Base-by-base conservation (phyloP, 164 flowering plant species). In the Cinnamomum micranthum region DNA sequence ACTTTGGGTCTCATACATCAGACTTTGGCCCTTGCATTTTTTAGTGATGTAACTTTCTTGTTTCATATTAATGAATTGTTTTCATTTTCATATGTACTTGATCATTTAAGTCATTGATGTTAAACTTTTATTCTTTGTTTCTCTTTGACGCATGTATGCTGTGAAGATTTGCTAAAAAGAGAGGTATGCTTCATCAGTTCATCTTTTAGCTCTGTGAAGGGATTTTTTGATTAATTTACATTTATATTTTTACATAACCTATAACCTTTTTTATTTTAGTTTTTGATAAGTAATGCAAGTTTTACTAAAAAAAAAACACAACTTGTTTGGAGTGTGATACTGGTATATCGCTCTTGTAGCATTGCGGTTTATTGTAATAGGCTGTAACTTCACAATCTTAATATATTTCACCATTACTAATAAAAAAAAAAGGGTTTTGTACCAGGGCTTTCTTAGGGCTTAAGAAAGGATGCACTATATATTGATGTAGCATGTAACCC, bases 141-240 rank as follows among this genome's bases (percentile, higher is more conserved):
- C 47, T 76, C 51, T 77, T 71, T 77, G 76, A 50, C 50, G 71
- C 68, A 74, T 79, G 75, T 55, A 17, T 47, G 23, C 51, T 20
- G 15, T 83, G 81, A 87, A 94, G 98, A 79, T 94, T 85, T 71
- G 97, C 96, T 80, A 94, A 89, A 84, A 77, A 63, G 77, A 92
- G 98, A 91, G 98, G 98, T 94, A 79, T 12, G 84, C 51, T 65
- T 73, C 33, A 31, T 31, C 35, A 31, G 35, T 31, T 31, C 35
- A 68, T 71, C 66, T 78, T 73, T 51, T 24, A 62, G 62, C 10
- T 73, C 60, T 73, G 31, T 75, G 6, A 74, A 22, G 25, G 52
- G 1, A 31, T 68, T 75, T 50, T 20, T 17, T 27, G 41, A 51
- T 20, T 20, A 6, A 58, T 23, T 69, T 19, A 4, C 3, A 23